A percentile compares a stretch with the other conserved stretches of the same genome.
Conservation (phyloP, 2,329 filamentous ascomycete genomes). For the Colletotrichum shisoi region DNA sequence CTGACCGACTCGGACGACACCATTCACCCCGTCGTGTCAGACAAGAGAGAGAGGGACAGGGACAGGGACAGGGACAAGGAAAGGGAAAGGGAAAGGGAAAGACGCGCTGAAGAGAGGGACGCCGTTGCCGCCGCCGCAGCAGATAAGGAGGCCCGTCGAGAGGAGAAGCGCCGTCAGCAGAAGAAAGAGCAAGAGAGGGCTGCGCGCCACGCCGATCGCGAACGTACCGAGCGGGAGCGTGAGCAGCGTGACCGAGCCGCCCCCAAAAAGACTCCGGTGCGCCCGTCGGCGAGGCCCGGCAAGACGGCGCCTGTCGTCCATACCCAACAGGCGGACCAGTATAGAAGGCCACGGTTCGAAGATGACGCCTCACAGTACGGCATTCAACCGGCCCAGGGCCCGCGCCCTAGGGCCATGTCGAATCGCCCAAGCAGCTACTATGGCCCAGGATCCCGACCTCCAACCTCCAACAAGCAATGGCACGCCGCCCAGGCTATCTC, state of each 20-base stretch:
- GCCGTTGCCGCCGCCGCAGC: slow-evolving; percentile 20
- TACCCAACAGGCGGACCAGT: slow-evolving; percentile 33
- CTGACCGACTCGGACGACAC: slow-evolving; percentile 57
- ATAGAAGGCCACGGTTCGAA: slow-evolving; percentile 43
- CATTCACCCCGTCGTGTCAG: slow-evolving; percentile 49
- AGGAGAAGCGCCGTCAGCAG: slow-evolving; percentile 41
- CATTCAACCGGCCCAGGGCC: slow-evolving; percentile 41
- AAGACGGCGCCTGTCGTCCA: slow-evolving; percentile 49
- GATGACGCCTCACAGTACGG: slow-evolving; percentile 52
- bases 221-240: slow-evolving; percentile 40
- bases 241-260: slow-evolving; percentile 41
- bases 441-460: slow-evolving; percentile 38
- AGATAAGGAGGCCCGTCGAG: slow-evolving; percentile 40
- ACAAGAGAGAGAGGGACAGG: slow-evolving; percentile 47
- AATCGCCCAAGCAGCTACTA: slow-evolving; percentile 38
- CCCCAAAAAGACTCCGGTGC: slow-evolving; percentile 41
- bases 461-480: slow-evolving; percentile 38
- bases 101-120: slow-evolving; percentile 12
- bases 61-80: slow-evolving; percentile 46
- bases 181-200: slow-evolving; percentile 43
- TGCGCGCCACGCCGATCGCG: slow-evolving; percentile 42
- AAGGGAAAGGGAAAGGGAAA: slow-evolving; percentile 45
- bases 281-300: slow-evolving; percentile 48
- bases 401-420: slow-evolving; percentile 44
- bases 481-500: slow-evolving; percentile 25